Conservation (phyloP, 768 basidiomycete species). For the Zangia roseola region DNA sequence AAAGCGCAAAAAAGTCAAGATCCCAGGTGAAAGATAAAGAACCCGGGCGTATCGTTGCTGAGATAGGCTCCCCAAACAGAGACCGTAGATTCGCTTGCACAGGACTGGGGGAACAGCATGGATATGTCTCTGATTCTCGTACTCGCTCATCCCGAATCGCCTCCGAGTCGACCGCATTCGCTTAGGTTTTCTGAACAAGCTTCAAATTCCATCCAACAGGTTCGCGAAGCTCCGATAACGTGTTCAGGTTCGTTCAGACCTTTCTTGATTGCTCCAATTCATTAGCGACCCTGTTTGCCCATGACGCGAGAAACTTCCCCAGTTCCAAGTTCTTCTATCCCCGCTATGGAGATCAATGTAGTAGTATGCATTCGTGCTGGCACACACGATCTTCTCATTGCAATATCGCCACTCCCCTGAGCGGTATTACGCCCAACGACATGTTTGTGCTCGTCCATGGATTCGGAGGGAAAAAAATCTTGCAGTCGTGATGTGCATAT, state of each 20-base stretch:
- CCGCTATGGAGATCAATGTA: conserved; percentile 24
- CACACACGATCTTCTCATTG: conserved; percentile 15
- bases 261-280: conserved; percentile 14
- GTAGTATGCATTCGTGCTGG: conserved; percentile 2
- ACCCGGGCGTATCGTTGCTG: conserved; percentile 7
- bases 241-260: conserved; percentile 10
- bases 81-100: conserved; percentile 8
- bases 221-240: conserved; percentile 15
- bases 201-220: neutral
- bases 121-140: conserved; percentile 7
- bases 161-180: neutral
- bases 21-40: conserved; percentile 10
- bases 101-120: neutral
- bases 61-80: conserved; percentile 11
- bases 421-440: conserved; percentile 22
- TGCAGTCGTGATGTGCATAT: conserved; percentile 12
- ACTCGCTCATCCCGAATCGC: conserved; percentile 3
- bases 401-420: conserved; percentile 24
- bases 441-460: conserved; percentile 8
- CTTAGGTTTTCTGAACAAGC: conserved; percentile 1
- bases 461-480: conserved; percentile 15
- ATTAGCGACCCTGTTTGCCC: conserved; percentile 21
- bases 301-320: conserved; percentile 10
- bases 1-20: conserved; percentile 16
- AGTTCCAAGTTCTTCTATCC: conserved; percentile 24